These are phyloP conservation scores for Rhypophila decipiens DNA, from an alignment of 495 filamentous ascomycete genomes.

Conservation along the genomic window DNA sequence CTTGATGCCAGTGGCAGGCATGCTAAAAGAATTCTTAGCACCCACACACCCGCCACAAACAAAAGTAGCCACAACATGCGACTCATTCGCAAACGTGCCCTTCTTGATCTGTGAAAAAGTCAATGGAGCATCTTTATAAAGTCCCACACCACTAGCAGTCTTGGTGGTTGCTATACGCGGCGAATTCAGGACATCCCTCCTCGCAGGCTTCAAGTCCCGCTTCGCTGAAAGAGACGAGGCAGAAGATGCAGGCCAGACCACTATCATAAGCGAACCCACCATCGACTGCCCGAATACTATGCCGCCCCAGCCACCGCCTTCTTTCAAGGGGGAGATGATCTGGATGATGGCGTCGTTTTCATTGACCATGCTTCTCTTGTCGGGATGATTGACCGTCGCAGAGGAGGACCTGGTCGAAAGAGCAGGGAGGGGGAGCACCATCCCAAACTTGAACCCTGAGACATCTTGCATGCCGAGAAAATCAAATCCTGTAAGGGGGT, in stretches of 20 bases:
- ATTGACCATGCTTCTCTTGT: neutral
- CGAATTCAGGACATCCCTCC: constrained; percentile 5
- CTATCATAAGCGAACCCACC: constrained; percentile 13
- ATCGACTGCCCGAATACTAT: constrained; percentile 15
- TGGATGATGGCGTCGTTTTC: constrained; percentile 24
- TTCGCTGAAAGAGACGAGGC: neutral
- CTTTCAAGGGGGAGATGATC: constrained; percentile 13
- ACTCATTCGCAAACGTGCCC: constrained; percentile 18
- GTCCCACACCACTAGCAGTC: constrained; percentile 3
- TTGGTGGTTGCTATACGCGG: constrained; percentile 10
- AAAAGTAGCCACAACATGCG: constrained; percentile 20
- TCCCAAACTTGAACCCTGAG: constrained; percentile 20
- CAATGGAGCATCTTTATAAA: constrained; percentile 6
- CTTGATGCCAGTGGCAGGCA: too few species aligned
- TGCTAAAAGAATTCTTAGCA: too few species aligned
- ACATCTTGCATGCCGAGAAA: constrained; percentile 14
- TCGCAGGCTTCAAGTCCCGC: neutral
- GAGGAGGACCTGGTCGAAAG: too few species aligned
- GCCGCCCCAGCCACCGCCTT: constrained; percentile 21
- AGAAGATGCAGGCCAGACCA: constrained; percentile 15
- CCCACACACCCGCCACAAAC: constrained; percentile 20
- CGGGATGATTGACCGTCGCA: too few species aligned
- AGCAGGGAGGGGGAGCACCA: constrained; percentile 23
- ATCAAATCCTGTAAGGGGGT: constrained; percentile 17
- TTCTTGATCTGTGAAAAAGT: constrained; percentile 9